Evolutionary conservation across 306 rosid genomes (phyloP), one percentile per base, ranked within the genome.

Genomic region (Lotus japonicus): DNA sequence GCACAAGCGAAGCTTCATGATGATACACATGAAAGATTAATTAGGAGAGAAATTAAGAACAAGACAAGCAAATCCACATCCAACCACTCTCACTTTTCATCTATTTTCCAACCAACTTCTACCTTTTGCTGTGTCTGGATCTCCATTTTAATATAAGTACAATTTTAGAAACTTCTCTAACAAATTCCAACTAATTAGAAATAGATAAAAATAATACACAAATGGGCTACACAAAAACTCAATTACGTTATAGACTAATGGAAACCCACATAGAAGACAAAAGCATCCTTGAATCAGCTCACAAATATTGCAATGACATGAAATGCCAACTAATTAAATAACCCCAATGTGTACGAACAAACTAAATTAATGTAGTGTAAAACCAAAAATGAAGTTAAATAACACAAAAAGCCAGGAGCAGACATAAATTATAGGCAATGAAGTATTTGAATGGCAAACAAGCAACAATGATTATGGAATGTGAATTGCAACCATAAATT

Each of bases 31-130:
- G 74, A 63, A 60, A 48, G 15, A 41, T 42, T 48, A 41, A 0
- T 42, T 48, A 41, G 0, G 60, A 33, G 43, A 58, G 58, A 58
- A n/a, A n/a, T n/a, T n/a, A n/a, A n/a, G 56, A 64, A 50, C 12
- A 64, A 11, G 73, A 58, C 60, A 49, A 61, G 21, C 52, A 64
- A 68, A 58, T 60, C 76, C 68, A 71, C 46, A 50, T 79, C 79
- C 82, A 85, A 62, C 81, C 33, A 70, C 78, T 43, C 55, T 59
- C 14, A 53, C 36, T 21, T 46, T 68, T 49, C 7, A 13, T 50
- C 62, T 41, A 64, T 70, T 63, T 74, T 77, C 73, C 86, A 87
- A 84, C 77, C 78, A 26, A 83, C 86, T 80, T 76, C 69, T 31
- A 45, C 64, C 57, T 42, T 58, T 41, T 43, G 31, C 35, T 79